These are phyloP conservation scores for Dictyostelium intermedium DNA, from an alignment of 78 protist genomes.

Conservation along the genomic window DNA sequence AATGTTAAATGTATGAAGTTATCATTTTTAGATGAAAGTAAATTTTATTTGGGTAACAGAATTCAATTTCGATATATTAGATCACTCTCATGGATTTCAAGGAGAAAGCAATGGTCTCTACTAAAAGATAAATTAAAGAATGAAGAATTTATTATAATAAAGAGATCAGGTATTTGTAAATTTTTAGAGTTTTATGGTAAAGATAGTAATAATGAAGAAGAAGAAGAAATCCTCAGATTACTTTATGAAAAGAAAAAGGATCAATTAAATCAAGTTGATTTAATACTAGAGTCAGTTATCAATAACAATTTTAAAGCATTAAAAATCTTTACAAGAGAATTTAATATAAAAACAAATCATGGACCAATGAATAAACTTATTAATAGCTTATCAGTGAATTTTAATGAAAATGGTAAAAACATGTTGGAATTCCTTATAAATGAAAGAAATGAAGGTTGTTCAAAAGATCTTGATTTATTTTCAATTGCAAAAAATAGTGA, in stretches of 20 bases:
- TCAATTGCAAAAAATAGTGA: not conserved
- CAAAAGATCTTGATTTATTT: not conserved
- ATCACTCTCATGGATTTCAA: not conserved
- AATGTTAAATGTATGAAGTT: not conserved
- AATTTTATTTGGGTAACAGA: not conserved
- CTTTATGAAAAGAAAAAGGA: not conserved
- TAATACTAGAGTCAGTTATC: not conserved
- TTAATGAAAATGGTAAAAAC: not conserved
- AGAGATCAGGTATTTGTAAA: not conserved
- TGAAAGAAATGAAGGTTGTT: not conserved
- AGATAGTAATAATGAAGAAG: not conserved
- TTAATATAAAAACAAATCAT: not conserved
- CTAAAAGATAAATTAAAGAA: not conserved
- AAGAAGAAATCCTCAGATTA: not conserved
- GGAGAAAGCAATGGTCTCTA: not conserved
- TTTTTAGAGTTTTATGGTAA: not conserved
- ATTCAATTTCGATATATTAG: not conserved
- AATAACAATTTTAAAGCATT: not conserved
- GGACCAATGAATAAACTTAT: not conserved
- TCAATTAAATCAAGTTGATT: not conserved
- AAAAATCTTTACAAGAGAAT: not conserved
- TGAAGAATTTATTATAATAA: not conserved
- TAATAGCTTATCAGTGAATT: not conserved
- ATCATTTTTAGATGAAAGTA: not conserved
- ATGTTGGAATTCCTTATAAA: not conserved